Evolutionary conservation across 163 green algal species (phyloP).

Genomic region (Prototheca cutis): DNA sequence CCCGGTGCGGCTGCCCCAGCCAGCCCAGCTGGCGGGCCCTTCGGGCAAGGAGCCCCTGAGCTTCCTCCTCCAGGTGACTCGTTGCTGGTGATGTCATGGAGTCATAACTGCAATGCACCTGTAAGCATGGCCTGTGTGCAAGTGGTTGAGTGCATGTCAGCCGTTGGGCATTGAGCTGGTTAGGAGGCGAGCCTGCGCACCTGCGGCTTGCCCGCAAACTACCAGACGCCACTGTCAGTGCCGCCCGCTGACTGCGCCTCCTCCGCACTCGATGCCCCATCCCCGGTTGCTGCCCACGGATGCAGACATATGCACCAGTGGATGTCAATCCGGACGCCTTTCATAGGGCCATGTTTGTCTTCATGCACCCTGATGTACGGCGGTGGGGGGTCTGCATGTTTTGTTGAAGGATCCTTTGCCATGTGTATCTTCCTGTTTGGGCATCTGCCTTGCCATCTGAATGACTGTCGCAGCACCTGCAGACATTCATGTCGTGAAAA

Average conservation of each 20-base stretch:
- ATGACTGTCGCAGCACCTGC: not conserved
- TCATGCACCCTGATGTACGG: conserved; percentile 43
- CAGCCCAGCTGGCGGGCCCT: conserved; percentile 50
- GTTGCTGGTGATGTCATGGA: too few relatives aligned
- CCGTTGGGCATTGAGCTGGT: too few relatives aligned
- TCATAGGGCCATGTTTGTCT: conserved; percentile 66
- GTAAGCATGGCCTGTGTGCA: too few relatives aligned
- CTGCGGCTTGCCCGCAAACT: too few relatives aligned
- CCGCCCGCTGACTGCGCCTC: too few relatives aligned
- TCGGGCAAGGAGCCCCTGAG: conserved; percentile 31
- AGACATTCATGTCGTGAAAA: not conserved
- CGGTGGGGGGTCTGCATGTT: not conserved
- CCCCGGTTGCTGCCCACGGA: too few relatives aligned
- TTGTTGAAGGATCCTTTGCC: not conserved
- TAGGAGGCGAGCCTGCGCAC: too few relatives aligned
- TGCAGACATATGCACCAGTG: conserved; percentile 50
- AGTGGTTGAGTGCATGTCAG: too few relatives aligned
- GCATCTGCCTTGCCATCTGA: not conserved
- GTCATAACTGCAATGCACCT: too few relatives aligned
- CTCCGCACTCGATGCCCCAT: too few relatives aligned
- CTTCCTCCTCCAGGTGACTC: conserved; percentile 56
- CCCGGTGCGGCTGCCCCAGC: conserved; percentile 52
- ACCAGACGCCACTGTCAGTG: too few relatives aligned
- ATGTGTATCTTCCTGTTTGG: not conserved
- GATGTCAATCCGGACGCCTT: conserved; percentile 47